Evolutionary conservation across 306 rosid species (phyloP).

Genomic region (Benincasa hispida): DNA sequence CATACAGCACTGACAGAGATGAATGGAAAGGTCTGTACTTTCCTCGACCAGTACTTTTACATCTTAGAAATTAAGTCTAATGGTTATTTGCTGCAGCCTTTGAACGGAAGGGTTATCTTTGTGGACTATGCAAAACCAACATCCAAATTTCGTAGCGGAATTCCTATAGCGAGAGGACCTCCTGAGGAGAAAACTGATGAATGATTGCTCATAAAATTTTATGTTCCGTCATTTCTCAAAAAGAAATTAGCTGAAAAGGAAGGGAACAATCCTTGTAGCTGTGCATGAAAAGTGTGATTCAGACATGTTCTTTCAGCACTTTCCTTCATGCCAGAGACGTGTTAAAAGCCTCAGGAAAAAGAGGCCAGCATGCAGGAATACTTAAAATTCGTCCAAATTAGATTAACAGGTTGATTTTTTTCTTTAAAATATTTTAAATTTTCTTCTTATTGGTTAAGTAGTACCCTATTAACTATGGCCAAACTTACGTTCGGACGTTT

Average conservation of each 20-base stretch:
- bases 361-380: not conserved
- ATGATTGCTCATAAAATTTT: not conserved
- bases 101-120: constrained; percentile 75
- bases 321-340: not conserved
- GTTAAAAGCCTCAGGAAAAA: not conserved
- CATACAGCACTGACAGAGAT: constrained; percentile 55
- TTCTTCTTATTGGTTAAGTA: not conserved
- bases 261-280: not conserved
- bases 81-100: constrained; percentile 28
- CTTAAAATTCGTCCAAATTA: not conserved
- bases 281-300: not conserved
- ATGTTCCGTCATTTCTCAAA: not conserved
- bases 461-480: not conserved
- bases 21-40: constrained; percentile 61
- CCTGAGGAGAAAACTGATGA: constrained; percentile 27
- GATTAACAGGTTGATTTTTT: not conserved
- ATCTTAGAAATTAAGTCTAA: not conserved
- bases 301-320: not conserved
- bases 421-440: not conserved
- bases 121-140: constrained; percentile 71
- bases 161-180: constrained; percentile 90
- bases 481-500: not conserved
- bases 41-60: not conserved
- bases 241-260: not conserved
- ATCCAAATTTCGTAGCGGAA: constrained; percentile 14